Base-by-base conservation (phyloP, 108 stramenopile genomes). In the Nitzschia sp. region DNA sequence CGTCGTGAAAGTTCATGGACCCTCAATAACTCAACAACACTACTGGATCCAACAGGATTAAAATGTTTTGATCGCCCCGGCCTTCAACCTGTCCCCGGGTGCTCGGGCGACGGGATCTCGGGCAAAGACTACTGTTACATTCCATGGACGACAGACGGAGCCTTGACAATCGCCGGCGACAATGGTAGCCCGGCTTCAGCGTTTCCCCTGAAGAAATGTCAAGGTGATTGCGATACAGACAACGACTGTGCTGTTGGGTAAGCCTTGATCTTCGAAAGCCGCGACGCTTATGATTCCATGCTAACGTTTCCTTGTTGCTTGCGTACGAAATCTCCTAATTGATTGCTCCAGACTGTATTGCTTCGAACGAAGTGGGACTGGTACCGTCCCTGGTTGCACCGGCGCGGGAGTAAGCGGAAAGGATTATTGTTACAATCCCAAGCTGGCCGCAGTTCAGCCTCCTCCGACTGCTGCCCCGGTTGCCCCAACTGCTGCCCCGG, bases 191-290 rank as follows among this genome's bases (percentile, higher is more conserved):
- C 56, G 26, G 27, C 27, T 3, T 25, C 27, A 54, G 27, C 27
- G 27, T 66, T 66, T 31, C 84, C 77, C 19, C 70, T 84, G 46
- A 28, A 15, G 0, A 32, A 34, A 11, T 85, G 84, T 69, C 54
- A 71, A 2, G 86, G 86, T 21, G 84, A 85, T 58, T 88, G 87
- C 45, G 82, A 83, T 34, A 23, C 35, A 13, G 80, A 88, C 65
- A 42, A 32, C 11, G 82, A 83, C 51, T 88, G 86, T 56, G 63
- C 23, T 8, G 18, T 21, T 46, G 72, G 64, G 25, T n/a, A 54
- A 84, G 86, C 57, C 72, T 77, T 38, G 33, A 73, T 74, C 74
- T 36, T 38, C 72, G 23, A n/a, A n/a, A n/a, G n/a, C n/a, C 57
- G 83, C 21, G 25, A 9, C 2, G 59, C 34, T 32, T 25, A 11